A percentile compares a stretch with the other conserved stretches of the same genome.
Evolutionary conservation across 2,329 filamentous ascomycete genomes (phyloP).

Genomic region (Aulographum hederae): DNA sequence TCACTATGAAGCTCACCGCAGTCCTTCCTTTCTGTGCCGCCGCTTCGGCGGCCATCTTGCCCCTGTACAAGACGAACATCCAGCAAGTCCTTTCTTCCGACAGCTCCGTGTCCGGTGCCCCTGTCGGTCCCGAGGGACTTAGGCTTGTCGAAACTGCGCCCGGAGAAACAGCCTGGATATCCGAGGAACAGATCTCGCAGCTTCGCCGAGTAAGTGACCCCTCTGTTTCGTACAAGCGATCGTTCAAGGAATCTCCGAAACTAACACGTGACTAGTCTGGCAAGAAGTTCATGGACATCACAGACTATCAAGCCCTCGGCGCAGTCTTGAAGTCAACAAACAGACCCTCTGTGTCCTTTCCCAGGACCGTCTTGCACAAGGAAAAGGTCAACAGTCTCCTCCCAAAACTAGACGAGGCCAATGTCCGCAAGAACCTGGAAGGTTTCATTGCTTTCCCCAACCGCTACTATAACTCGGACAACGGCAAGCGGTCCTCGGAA

Average conservation of each 20-base stretch:
- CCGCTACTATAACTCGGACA: constrained; percentile 62
- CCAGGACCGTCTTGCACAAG: constrained; percentile 45
- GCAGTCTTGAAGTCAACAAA: constrained; percentile 16
- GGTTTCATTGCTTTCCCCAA: constrained; percentile 66
- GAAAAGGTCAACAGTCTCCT: constrained; percentile 49
- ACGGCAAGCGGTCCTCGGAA: constrained; percentile 66
- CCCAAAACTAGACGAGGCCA: constrained; percentile 49
- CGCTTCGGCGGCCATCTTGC: background rate
- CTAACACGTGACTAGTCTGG: constrained; percentile 42
- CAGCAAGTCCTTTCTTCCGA: background rate
- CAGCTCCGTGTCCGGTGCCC: background rate
- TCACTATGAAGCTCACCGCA: background rate
- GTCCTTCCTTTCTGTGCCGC: background rate
- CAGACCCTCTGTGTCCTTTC: constrained; percentile 39
- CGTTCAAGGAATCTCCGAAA: background rate
- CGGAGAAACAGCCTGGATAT: constrained; percentile 70
- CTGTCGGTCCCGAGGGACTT: constrained; percentile 22
- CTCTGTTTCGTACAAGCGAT: background rate
- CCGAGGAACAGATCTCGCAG: constrained; percentile 89
- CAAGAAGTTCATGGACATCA: constrained; percentile 88
- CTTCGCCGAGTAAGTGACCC: constrained; percentile 50
- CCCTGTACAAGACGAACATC: background rate
- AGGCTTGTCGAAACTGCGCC: constrained; percentile 75
- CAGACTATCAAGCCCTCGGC: constrained; percentile 50
- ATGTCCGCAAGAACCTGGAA: constrained; percentile 63